phyloP scores from a whole-genome alignment of 768 basidiomycete genomes.

The Collybia nuda region DNA sequence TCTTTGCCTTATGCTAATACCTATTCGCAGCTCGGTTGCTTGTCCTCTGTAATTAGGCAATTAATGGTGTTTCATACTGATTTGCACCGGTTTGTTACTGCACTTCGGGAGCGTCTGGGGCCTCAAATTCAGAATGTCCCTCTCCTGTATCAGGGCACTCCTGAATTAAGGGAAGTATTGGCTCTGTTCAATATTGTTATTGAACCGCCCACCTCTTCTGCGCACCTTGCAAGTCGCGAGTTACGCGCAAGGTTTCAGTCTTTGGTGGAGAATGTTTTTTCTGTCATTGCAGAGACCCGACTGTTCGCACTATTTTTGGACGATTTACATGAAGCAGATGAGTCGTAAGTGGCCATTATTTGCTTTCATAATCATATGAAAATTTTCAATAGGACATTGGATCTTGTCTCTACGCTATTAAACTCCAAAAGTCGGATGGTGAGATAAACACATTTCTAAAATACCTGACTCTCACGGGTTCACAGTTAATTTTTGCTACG shows the following conservation, averaged over 20 bases:
- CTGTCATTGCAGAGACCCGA: constrained; percentile 66
- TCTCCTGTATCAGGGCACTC: constrained; percentile 68
- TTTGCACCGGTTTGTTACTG: constrained; percentile 61
- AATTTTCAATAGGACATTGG: constrained; percentile 49
- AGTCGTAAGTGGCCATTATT: constrained; percentile 42
- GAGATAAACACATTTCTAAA: constrained; percentile 8
- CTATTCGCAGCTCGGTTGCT: constrained; percentile 50
- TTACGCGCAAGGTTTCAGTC: constrained; percentile 70
- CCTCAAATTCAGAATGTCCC: constrained; percentile 71
- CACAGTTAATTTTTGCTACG: constrained; percentile 64
- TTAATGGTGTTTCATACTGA: constrained; percentile 75
- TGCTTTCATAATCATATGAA: not conserved
- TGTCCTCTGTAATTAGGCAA: constrained; percentile 72
- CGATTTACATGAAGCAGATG: constrained; percentile 74
- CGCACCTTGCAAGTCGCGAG: constrained; percentile 56
- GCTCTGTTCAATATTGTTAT: constrained; percentile 51
- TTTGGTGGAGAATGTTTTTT: constrained; percentile 68
- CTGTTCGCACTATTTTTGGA: constrained; percentile 72
- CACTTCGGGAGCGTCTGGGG: constrained; percentile 59
- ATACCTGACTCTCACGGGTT: constrained; percentile 7
- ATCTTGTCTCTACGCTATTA: constrained; percentile 61
- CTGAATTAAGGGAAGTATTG: constrained; percentile 66
- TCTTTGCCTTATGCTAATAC: not conserved
- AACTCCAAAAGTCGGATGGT: constrained; percentile 70
- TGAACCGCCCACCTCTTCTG: constrained; percentile 42